Evolutionary conservation across 768 basidiomycete species (phyloP), one percentile per base, ranked within the genome.

Genomic region (Gelatoporia subvermispora): DNA sequence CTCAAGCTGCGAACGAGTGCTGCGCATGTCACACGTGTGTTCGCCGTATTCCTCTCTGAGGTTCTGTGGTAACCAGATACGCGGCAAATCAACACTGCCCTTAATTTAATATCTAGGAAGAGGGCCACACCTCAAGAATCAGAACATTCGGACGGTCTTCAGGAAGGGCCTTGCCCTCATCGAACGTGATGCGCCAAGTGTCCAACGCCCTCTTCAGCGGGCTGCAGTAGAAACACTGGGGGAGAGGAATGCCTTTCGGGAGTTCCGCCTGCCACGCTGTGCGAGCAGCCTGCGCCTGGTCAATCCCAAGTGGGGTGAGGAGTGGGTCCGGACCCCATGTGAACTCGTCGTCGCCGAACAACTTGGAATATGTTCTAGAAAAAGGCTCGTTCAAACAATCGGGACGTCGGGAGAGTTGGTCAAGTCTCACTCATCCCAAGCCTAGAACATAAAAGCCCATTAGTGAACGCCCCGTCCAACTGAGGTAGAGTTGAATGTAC

Each of bases 261-360:
- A 40, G 38, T 45, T 63, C 84, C 1, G 53, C 48, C 48, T 65
- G 66, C 84, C 83, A 87, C 5, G 65, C 68, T 0, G 53, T 45
- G 21, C 71, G 68, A 3, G 72, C 78, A 10, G 53, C 62, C 20
- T 60, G 43, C 0, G 85, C 87, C 64, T 88, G 85, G 0, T 61
- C 54, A 36, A 76, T 68, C 1, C 87, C 87, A 3, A 76, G 51
- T 0, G 63, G 60, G 0, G 87, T 89, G 21, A 89, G 74, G 23
- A 75, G 66, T 8, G 86, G 77, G 59, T 88, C 85, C 22, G 86
- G 87, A 22, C 88, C 88, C 88, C 88, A 91, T 1, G 65, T 66
- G 3, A 87, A 64, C 45, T 84, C 75, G 11, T 69, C 82, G 52
- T 91, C 84, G 0, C 81, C 82, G 41, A 84, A 65, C 8, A 81